A percentile compares a stretch with the other conserved stretches of the same genome.
Evolutionary conservation across 768 basidiomycete species (phyloP).

Genomic region (Amanita jacksonii): DNA sequence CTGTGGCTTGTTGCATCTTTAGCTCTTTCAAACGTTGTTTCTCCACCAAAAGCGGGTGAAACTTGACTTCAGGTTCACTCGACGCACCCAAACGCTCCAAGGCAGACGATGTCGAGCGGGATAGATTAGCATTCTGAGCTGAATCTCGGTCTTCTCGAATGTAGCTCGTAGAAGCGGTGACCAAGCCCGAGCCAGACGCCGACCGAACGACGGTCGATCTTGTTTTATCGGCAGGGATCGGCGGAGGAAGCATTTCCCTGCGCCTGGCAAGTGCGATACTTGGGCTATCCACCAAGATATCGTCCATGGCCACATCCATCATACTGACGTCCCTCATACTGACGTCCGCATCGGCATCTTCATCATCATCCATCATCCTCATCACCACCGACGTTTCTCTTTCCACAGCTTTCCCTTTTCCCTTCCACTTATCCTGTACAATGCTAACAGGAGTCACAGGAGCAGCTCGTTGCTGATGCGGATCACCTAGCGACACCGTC

Average conservation of each 20-base stretch:
- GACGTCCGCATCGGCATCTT: constrained; percentile 1
- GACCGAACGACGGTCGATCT: not conserved
- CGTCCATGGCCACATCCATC: too few relatives aligned
- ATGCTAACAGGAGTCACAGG: too few relatives aligned
- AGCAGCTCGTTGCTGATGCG: too few relatives aligned
- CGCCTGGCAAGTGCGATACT: not conserved
- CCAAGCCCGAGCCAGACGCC: not conserved
- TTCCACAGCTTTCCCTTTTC: not conserved
- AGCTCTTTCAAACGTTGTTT: constrained; percentile 2
- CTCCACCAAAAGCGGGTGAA: constrained; percentile 5
- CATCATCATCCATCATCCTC: not conserved
- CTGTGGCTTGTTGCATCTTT: not conserved
- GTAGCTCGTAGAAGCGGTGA: not conserved
- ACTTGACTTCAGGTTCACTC: not conserved
- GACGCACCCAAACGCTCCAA: not conserved
- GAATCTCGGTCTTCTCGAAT: not conserved
- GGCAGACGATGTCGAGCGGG: not conserved
- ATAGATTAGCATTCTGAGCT: too few relatives aligned
- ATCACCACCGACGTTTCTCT: not conserved
- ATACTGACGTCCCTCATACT: constrained; percentile 1
- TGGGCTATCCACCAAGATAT: not conserved
- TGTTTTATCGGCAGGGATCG: not conserved
- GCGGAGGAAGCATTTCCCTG: constrained; percentile 2
- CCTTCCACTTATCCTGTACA: not conserved
- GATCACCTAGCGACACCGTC: too few relatives aligned